Evolutionary conservation across 768 basidiomycete genomes (phyloP).

Genomic region (Rhizopogon rudus): DNA sequence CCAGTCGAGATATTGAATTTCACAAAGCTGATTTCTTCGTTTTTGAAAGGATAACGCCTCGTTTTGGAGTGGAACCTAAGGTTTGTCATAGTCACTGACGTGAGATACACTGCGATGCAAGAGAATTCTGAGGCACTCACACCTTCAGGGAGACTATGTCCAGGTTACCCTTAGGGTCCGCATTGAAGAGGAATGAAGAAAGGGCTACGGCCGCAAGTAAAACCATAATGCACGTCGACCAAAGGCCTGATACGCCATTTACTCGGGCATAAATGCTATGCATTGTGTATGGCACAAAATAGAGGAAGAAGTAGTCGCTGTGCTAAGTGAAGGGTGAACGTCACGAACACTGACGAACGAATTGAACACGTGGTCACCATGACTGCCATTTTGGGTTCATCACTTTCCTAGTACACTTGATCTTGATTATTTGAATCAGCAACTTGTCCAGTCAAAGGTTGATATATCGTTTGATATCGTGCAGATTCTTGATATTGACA

Average conservation of each 20-base stretch:
- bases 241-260: conserved; percentile 68
- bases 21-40: conserved; percentile 76
- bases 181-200: conserved; percentile 63
- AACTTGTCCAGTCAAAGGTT: too few species aligned
- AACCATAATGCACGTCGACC: conserved; percentile 72
- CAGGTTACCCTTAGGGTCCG: conserved; percentile 53
- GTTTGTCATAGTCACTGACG: conserved; percentile 9
- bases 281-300: conserved; percentile 35
- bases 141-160: conserved; percentile 69
- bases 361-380: neutral
- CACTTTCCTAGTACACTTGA: too few species aligned
- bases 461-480: too few species aligned
- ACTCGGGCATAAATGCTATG: conserved; percentile 65
- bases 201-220: conserved; percentile 67
- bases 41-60: conserved; percentile 50
- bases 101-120: conserved; percentile 4
- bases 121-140: conserved; percentile 37
- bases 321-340: neutral
- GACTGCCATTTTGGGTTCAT: neutral
- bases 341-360: neutral
- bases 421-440: neutral
- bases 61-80: conserved; percentile 43
- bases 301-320: too few species aligned
- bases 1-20: conserved; percentile 81
- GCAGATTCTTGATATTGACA: too few species aligned